A percentile compares a stretch with the other conserved stretches of the same genome.
Conservation (phyloP, 352 stramenopile genomes). For the Phytopythium montanum region DNA sequence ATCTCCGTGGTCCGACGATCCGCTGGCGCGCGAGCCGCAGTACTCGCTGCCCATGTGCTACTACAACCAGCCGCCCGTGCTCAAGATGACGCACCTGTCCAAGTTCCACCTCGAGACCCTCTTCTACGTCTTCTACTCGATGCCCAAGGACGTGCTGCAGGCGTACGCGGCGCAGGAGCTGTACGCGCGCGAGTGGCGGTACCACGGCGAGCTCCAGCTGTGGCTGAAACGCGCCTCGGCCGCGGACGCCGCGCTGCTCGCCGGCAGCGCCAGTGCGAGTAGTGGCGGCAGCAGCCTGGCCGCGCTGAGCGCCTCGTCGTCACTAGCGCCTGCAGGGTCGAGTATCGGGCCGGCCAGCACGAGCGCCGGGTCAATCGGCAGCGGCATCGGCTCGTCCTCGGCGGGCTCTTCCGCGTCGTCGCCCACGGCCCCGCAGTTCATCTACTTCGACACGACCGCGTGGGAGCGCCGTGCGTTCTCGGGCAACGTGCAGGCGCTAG, state of each 20-base stretch:
- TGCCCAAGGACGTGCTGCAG: slow-evolving; percentile 97
- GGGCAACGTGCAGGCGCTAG: slow-evolving; percentile 87
- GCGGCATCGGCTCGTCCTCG: slow-evolving; percentile 26
- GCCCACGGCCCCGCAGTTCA: slow-evolving; percentile 68
- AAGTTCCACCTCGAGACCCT: slow-evolving; percentile 99
- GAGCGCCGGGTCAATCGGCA: slow-evolving; percentile 71
- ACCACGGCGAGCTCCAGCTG: slow-evolving; percentile 95
- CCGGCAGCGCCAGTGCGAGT: slow-evolving; percentile 9
- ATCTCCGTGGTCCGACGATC: slow-evolving; percentile 72
- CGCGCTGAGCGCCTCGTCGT: slow-evolving; percentile 20
- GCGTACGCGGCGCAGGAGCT: slow-evolving; percentile 88
- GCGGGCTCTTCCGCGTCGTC: slow-evolving; percentile 7
- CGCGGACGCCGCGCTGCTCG: slow-evolving; percentile 56
- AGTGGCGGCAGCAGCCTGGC: slow-evolving; percentile 5
- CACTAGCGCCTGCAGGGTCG: slow-evolving; percentile 4
- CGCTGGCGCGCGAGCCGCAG: slow-evolving; percentile 77
- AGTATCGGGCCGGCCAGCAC: slow-evolving; percentile 23
- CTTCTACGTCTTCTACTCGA: slow-evolving; percentile 99
- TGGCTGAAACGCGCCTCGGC: slow-evolving; percentile 92
- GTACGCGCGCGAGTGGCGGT: slow-evolving; percentile 95
- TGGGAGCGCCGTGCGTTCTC: slow-evolving; percentile 95
- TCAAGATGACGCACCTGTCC: slow-evolving; percentile 97
- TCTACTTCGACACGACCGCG: slow-evolving; percentile 94
- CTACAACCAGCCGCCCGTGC: slow-evolving; percentile 93
- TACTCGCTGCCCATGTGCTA: slow-evolving; percentile 85